Evolutionary conservation across 192 early-diverging fungal genomes (phyloP).

Genomic region (Irineochytrium annulatum): DNA sequence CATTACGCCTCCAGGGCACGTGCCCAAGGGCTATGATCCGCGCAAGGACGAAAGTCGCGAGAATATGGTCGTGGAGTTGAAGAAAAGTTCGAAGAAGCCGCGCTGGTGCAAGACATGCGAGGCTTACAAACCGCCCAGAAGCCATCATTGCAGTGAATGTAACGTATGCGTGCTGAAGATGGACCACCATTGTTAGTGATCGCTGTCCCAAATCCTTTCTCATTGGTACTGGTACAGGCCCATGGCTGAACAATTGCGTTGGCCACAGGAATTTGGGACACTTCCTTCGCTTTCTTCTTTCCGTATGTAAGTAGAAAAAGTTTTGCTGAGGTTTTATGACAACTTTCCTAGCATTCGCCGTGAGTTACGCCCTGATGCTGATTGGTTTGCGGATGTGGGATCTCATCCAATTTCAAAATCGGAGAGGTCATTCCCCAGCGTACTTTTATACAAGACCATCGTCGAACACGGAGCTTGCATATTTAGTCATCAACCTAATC

Average conservation of each 20-base stretch:
- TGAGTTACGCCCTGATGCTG: slow-evolving; percentile 52
- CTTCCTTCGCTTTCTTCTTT: slow-evolving; percentile 74
- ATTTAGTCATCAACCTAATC: slow-evolving; percentile 72
- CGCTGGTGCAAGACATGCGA: slow-evolving; percentile 47
- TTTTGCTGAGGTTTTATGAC: slow-evolving; percentile 67
- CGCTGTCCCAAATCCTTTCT: slow-evolving; percentile 3
- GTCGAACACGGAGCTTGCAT: slow-evolving; percentile 58
- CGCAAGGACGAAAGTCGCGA: not conserved
- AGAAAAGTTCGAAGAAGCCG: slow-evolving; percentile 12
- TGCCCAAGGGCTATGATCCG: slow-evolving; percentile 48
- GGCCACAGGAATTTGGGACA: slow-evolving; percentile 68
- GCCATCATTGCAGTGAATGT: slow-evolving; percentile 50
- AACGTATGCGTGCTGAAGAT: slow-evolving; percentile 49
- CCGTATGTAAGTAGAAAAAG: slow-evolving; percentile 34
- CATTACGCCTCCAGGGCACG: slow-evolving; percentile 73
- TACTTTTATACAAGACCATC: slow-evolving; percentile 50
- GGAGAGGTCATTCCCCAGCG: slow-evolving; percentile 7
- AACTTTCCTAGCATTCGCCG: slow-evolving; percentile 58
- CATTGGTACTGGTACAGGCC: slow-evolving; percentile 35
- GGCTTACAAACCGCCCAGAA: slow-evolving; percentile 44
- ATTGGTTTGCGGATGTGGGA: slow-evolving; percentile 51
- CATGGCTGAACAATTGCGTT: slow-evolving; percentile 89
- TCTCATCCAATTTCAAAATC: slow-evolving; percentile 36
- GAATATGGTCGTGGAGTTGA: not conserved
- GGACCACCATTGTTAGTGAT: slow-evolving; percentile 54